phyloP scores from a whole-genome alignment of 2,329 filamentous ascomycete species.

The Oidium heveae region DNA sequence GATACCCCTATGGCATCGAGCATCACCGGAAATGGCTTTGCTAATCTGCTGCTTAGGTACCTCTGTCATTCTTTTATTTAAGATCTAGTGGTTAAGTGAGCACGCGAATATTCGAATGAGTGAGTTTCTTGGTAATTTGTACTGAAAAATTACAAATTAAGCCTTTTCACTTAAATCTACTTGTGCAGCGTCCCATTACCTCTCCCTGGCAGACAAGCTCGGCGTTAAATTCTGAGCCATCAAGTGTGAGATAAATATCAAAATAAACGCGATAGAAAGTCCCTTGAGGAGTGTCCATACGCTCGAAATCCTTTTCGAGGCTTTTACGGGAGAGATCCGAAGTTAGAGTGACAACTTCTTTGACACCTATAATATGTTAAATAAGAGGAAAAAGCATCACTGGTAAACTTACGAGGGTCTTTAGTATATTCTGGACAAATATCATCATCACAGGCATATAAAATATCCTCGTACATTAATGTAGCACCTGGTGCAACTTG shows the following conservation, averaged over 20 bases:
- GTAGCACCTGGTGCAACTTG: constrained; percentile 93
- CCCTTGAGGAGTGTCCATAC: constrained; percentile 95
- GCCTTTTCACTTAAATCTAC: constrained; percentile 43
- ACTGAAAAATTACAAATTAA: too few relatives aligned
- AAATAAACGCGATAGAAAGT: constrained; percentile 75
- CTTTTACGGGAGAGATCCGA: constrained; percentile 95
- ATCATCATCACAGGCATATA: constrained; percentile 95
- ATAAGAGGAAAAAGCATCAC: not conserved
- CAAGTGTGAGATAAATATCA: constrained; percentile 72
- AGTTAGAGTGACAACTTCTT: constrained; percentile 93
- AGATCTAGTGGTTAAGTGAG: too few relatives aligned
- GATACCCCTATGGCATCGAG: too few relatives aligned
- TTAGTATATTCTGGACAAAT: constrained; percentile 97
- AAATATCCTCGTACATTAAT: constrained; percentile 96
- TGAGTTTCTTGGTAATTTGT: too few relatives aligned
- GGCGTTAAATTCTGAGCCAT: constrained; percentile 93
- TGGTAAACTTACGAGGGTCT: constrained; percentile 63
- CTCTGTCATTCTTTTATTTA: too few relatives aligned
- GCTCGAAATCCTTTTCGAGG: constrained; percentile 95
- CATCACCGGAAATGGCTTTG: too few relatives aligned
- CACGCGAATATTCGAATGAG: too few relatives aligned
- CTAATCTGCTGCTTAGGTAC: too few relatives aligned
- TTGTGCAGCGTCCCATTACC: constrained; percentile 91
- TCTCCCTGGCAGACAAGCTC: constrained; percentile 98
- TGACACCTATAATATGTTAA: constrained; percentile 46